phyloP scores from a whole-genome alignment of 768 basidiomycete genomes.

The Kwoniella heveanensis region DNA sequence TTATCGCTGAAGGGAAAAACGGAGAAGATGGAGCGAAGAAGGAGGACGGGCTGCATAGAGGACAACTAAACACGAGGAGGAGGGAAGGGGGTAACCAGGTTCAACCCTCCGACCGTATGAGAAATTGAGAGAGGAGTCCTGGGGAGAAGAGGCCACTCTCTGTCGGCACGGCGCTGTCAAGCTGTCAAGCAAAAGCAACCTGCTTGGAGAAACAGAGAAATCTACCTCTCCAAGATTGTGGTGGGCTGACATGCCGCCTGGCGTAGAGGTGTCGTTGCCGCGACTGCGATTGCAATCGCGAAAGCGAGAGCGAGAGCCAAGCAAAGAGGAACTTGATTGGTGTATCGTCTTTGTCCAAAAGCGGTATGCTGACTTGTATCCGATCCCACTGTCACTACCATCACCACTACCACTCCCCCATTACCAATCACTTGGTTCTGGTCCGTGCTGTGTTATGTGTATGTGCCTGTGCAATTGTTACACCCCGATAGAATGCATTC shows the following conservation, averaged over 20 bases:
- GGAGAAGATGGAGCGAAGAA: not conserved
- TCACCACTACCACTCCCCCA: not conserved
- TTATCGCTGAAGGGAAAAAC: not conserved
- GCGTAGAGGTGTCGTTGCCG: not conserved
- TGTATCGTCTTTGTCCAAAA: not conserved
- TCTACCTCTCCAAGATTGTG: slow-evolving; percentile 2
- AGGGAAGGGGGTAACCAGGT: too few species aligned
- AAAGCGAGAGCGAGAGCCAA: not conserved
- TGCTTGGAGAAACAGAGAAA: slow-evolving; percentile 1
- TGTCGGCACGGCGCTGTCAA: too few species aligned
- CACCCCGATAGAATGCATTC: slow-evolving; percentile 80
- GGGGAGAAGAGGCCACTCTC: not conserved
- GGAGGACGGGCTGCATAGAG: too few species aligned
- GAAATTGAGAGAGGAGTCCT: too few species aligned
- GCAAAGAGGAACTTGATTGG: slow-evolving; percentile 2
- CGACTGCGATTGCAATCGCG: not conserved
- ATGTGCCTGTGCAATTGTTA: not conserved
- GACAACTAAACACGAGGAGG: too few species aligned
- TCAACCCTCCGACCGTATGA: too few species aligned
- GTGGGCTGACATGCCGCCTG: not conserved
- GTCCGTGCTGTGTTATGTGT: too few species aligned
- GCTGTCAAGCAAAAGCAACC: not conserved
- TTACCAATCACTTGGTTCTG: not conserved
- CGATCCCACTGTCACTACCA: not conserved
- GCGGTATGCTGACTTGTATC: slow-evolving; percentile 3